Evolutionary conservation across 192 early-diverging fungal species (phyloP), one percentile per base, ranked within the genome.

Genomic region (Coemansia sp.): DNA sequence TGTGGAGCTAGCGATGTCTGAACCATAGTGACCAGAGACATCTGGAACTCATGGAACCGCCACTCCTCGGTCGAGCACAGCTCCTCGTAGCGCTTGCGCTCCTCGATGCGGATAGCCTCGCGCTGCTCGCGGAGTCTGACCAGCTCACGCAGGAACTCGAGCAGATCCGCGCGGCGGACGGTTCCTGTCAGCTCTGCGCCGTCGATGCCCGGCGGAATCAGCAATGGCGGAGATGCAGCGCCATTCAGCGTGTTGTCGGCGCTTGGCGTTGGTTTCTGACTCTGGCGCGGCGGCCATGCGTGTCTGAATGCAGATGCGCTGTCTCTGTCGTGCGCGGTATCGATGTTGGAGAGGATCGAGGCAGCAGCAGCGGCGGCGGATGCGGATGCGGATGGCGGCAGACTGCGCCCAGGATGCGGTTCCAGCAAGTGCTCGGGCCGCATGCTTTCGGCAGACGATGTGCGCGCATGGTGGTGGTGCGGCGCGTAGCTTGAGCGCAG

Each of bases 21-120:
- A 19, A 78, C 67, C 32, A 83, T 65, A 21, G 49, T 32, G 51
- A 83, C 69, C 39, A 83, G 54, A 7, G 76, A 72, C 77, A 83
- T 78, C 22, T 83, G 81, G 69, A 78, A 83, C 67, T 83, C 73
- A 43, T 83, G 81, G 22, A 72, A 83, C 36, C 81, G 65, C 72
- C 73, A 69, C 45, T 83, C 81, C 41, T 83, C 81, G 4, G 74
- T 70, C 26, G 51, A 57, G 22, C 77, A 77, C 36, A 69, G 39
- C 64, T 71, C 66, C n/a, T 83, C 77, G 7, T 46, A 61, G 11
- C 73, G 63, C 21, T 61, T 66, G 22, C 81, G 65, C 61, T 83
- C 81, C 40, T 76, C 65, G 0, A 61, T 55, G 13, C 76, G 73
- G 13, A 51, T 40, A 8, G 69, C 55, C 49, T 74, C 77, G 18